Conservation (phyloP, 129 eudicot genomes). For the Tagetes patula region DNA sequence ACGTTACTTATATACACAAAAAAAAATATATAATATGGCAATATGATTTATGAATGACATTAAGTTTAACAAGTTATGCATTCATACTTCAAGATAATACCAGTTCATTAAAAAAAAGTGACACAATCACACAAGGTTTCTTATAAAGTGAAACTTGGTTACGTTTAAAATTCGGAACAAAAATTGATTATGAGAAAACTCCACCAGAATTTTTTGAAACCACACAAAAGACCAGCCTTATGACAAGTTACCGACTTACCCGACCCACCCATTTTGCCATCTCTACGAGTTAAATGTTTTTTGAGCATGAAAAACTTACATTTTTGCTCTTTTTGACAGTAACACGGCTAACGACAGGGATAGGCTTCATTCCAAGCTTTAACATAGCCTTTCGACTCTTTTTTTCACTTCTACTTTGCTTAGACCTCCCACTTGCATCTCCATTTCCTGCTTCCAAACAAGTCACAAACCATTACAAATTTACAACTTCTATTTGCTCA, state of each 20-base stretch:
- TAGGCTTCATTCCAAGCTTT: constrained; percentile 82
- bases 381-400: constrained; percentile 90
- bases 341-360: constrained; percentile 77
- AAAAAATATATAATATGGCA: no score
- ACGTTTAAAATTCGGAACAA: background rate
- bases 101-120: background rate
- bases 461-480: background rate
- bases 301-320: constrained; percentile 32
- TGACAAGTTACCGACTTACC: background rate
- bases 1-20: no score
- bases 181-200: background rate
- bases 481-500: background rate
- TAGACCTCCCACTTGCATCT: constrained; percentile 55
- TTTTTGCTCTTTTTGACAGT: constrained; percentile 82
- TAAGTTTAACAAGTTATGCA: background rate
- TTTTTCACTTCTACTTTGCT: constrained; percentile 89
- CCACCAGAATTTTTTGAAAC: background rate
- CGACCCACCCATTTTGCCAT: background rate
- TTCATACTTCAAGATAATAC: background rate
- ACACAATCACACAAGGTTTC: background rate
- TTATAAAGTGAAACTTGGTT: background rate
- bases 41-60: background rate
- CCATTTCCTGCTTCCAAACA: constrained; percentile 17
- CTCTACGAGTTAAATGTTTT: background rate
- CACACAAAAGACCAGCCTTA: background rate